Percentiles rank a stretch among this genome's conserved stretches.
Conservation (phyloP, 83 land plant genomes). For the Isoetes engelmannii region DNA sequence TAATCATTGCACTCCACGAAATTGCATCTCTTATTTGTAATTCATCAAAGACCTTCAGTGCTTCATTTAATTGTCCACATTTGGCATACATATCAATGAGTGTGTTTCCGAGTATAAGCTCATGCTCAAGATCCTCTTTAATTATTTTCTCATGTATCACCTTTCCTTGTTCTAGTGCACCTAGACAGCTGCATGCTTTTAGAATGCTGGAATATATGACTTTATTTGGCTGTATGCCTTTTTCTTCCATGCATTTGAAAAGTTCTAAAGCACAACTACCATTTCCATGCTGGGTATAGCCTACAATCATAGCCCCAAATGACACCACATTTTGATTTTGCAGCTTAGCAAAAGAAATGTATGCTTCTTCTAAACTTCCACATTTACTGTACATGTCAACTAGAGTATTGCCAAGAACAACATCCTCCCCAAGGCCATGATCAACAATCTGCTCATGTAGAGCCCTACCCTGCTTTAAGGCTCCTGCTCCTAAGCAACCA, state of each 20-base stretch:
- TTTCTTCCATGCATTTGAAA: background rate
- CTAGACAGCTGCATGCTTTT: constrained; percentile 1
- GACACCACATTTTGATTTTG: background rate
- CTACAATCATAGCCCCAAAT: background rate
- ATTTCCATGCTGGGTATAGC: background rate
- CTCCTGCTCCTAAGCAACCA: background rate
- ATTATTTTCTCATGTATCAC: constrained; percentile 1
- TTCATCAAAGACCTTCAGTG: constrained; percentile 8
- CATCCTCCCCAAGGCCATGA: background rate
- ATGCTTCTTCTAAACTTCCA: background rate
- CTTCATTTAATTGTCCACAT: constrained; percentile 16
- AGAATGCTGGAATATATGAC: constrained; percentile 1
- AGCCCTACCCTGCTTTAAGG: background rate
- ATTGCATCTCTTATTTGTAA: background rate
- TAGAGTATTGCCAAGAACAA: background rate
- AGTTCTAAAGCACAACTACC: background rate
- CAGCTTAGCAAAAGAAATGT: background rate
- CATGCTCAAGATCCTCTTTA: background rate
- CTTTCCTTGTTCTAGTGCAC: background rate
- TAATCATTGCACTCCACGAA: constrained; percentile 1
- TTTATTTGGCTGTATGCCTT: constrained; percentile 2
- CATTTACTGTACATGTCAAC: background rate
- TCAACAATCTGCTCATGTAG: background rate
- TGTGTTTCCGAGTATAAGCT: background rate
- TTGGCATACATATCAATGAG: constrained; percentile 18